Conservation (phyloP, 257 asterid genomes). For the Apocynum venetum region DNA sequence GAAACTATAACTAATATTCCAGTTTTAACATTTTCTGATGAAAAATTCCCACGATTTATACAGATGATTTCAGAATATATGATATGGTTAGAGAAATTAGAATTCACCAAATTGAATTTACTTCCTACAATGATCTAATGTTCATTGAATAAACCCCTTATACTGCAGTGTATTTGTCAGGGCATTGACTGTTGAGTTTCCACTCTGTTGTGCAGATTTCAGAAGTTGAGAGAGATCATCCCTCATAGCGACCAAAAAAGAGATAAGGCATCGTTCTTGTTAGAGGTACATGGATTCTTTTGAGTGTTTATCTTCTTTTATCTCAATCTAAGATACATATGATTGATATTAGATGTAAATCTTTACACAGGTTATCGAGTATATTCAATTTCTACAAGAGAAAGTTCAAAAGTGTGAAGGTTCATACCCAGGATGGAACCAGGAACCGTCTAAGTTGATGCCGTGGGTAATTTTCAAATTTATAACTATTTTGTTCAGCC, state of each 20-base stretch:
- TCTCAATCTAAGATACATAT: not conserved
- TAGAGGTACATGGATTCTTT: conserved; percentile 52
- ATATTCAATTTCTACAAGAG: conserved; percentile 88
- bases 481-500: not conserved
- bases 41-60: not conserved
- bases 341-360: conserved; percentile 10
- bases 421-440: conserved; percentile 67
- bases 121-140: not conserved
- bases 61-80: no score
- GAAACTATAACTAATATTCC: not conserved
- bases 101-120: not conserved
- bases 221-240: conserved; percentile 75
- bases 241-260: conserved; percentile 94
- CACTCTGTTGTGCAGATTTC: conserved; percentile 55
- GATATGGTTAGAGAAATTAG: not conserved
- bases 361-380: conserved; percentile 72
- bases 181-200: not conserved
- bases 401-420: conserved; percentile 68
- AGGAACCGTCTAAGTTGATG: conserved; percentile 52
- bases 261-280: conserved; percentile 93
- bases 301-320: conserved; percentile 1
- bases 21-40: not conserved
- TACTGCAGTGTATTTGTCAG: not conserved
- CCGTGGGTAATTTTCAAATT: conserved; percentile 50
- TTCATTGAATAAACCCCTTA: not conserved